These are phyloP conservation scores for Blastocrithidia nonstop DNA, from an alignment of 208 protist genomes.

Conservation along the genomic window DNA sequence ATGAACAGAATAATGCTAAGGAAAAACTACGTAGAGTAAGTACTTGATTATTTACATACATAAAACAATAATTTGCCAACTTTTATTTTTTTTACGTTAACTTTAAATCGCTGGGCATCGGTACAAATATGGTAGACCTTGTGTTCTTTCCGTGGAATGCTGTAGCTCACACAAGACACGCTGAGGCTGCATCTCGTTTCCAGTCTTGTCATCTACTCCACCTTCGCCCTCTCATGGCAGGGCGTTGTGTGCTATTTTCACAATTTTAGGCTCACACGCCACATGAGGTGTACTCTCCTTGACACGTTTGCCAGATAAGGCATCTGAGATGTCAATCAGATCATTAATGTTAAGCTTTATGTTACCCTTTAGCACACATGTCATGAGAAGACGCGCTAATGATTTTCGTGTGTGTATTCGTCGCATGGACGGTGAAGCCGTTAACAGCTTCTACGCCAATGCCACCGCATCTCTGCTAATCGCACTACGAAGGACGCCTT, in stretches of 20 bases:
- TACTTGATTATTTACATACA: neutral
- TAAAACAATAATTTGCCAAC: neutral
- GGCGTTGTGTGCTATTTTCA: too few species aligned
- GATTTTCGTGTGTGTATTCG: slow-evolving; percentile 79
- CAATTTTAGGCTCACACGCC: too few species aligned
- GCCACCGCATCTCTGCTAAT: slow-evolving; percentile 63
- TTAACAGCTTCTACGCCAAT: slow-evolving; percentile 77
- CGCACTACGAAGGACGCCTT: slow-evolving; percentile 35
- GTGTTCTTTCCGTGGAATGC: slow-evolving; percentile 67
- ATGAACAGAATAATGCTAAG: neutral
- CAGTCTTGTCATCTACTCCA: slow-evolving; percentile 3
- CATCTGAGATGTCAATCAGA: neutral
- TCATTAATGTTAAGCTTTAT: slow-evolving; percentile 22
- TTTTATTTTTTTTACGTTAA: neutral
- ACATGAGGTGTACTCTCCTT: slow-evolving; percentile 12
- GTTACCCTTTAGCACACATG: slow-evolving; percentile 37
- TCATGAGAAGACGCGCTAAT: slow-evolving; percentile 66
- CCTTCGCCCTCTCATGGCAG: slow-evolving; percentile 15
- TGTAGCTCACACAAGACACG: slow-evolving; percentile 61
- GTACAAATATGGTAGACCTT: slow-evolving; percentile 85
- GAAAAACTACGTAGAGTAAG: neutral
- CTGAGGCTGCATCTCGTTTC: neutral
- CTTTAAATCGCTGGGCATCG: slow-evolving; percentile 79
- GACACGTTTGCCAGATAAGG: neutral
- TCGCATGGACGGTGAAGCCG: slow-evolving; percentile 56